Base-by-base conservation (phyloP, 139 green algal species). In the Desmodesmus armatus region DNA sequence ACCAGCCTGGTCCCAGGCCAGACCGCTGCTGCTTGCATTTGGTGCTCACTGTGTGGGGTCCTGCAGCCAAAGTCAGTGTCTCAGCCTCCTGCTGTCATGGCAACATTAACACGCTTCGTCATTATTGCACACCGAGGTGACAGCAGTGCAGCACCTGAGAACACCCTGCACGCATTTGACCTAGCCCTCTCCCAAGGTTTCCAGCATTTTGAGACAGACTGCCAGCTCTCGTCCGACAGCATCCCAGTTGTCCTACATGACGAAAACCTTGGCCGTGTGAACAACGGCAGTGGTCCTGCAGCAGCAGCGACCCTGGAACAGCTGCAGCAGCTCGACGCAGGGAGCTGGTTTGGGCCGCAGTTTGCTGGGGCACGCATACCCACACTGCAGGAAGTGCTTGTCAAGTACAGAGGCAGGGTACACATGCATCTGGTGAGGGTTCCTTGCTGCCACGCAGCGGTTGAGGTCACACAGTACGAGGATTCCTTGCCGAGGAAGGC, bases 361-460 rank as follows among this genome's bases (percentile, higher is more conserved):
- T 92, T 84, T 65, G 72, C 78, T 37, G 43, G 72, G 9, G 35
- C 41, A 1, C 51, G 84, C 3, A 82, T 93, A 2, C 88, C 88
- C 0, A 72, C 37, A 1, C 84, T 93, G 37, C 29, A 25, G 4
- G 69, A 88, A 3, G 9, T 92, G 27, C 74, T 93, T 55, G 29
- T 44, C 23, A 70, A 39, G 0, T 92, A 89, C 70, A 44, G 33
- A 0, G 83, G 84, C 5, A 69, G 58, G 4, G 83, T 67, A 0
- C 90, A 93, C 51, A 83, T 93, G 0, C 90, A 93, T 60, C 49
- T 93, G 79, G 90, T 93, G 62, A 43, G 41, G 33, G 21, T 0
- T 15, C 2, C 31, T 1, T 51, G 19, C 3, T 21, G n/a, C n/a
- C n/a, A n/a, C n/a, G n/a, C n/a, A n/a, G n/a, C n/a, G n/a, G n/a